These are phyloP conservation scores for Pseudogymnoascus sp. DNA, from an alignment of 2,329 filamentous ascomycete species.

Conservation along the genomic window DNA sequence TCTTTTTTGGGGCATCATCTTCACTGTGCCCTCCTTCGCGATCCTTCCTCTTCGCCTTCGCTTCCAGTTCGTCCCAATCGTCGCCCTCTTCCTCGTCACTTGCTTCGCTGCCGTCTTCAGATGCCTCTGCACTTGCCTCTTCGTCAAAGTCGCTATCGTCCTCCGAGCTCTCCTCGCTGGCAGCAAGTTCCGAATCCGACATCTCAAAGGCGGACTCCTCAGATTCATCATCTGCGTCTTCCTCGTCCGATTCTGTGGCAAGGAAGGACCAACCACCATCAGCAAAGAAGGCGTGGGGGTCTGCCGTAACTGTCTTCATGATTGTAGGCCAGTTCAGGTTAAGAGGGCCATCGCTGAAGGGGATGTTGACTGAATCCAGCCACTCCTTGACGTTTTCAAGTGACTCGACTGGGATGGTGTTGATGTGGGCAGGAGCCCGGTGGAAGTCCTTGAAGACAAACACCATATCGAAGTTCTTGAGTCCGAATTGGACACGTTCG, in stretches of 20 bases:
- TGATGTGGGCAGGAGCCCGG: conserved; percentile 84
- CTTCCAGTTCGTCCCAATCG: conserved; percentile 91
- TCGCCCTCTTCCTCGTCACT: conserved; percentile 58
- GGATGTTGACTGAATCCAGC: conserved; percentile 91
- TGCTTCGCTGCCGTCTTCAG: conserved; percentile 63
- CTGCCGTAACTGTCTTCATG: conserved; percentile 95
- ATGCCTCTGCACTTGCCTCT: conserved; percentile 74
- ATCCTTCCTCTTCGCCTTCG: conserved; percentile 82
- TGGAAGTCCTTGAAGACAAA: conserved; percentile 98
- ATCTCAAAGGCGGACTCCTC: conserved; percentile 93
- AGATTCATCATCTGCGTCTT: conserved; percentile 68
- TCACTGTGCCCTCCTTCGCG: conserved; percentile 59
- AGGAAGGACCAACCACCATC: conserved; percentile 96
- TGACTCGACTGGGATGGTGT: conserved; percentile 94
- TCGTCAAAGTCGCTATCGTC: conserved; percentile 92
- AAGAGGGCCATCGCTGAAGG: conserved; percentile 86
- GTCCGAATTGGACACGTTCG: conserved; percentile 89
- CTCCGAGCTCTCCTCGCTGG: conserved; percentile 68
- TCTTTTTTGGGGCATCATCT: conserved; percentile 65
- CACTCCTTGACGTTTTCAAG: conserved; percentile 96
- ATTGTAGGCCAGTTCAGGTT: conserved; percentile 99
- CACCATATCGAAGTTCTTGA: conserved; percentile 98
- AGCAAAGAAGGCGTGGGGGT: conserved; percentile 89
- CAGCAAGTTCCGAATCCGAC: conserved; percentile 69
- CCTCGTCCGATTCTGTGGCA: conserved; percentile 77